These are phyloP conservation scores for Synchytrium microbalum DNA, from an alignment of 371 early-diverging fungal genomes.

Conservation along the genomic window DNA sequence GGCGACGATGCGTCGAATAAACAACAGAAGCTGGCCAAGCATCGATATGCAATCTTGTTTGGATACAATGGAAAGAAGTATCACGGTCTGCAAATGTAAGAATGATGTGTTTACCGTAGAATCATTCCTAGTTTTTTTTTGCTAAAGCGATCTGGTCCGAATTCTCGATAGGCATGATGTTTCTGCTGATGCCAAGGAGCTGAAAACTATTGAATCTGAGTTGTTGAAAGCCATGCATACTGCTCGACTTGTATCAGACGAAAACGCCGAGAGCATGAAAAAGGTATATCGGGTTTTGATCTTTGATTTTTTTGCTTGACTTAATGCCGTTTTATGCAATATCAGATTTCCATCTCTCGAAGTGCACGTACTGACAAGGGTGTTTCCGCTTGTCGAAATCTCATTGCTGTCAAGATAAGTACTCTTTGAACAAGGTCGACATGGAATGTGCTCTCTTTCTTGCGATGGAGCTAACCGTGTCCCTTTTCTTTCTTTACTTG, in stretches of 20 bases:
- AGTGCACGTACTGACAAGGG: constrained; percentile 99
- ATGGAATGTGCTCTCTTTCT: neutral
- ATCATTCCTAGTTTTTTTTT: constrained; percentile 3
- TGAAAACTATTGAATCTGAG: constrained; percentile 28
- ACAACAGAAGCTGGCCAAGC: constrained; percentile 55
- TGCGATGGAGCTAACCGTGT: neutral
- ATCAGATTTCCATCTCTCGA: constrained; percentile 68
- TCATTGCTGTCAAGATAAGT: constrained; percentile 73
- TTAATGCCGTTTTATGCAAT: no score
- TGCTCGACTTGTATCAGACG: constrained; percentile 27
- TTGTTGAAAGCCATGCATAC: constrained; percentile 32
- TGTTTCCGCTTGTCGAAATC: constrained; percentile 96
- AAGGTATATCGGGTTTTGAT: no score
- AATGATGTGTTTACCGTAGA: neutral
- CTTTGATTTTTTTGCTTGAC: neutral
- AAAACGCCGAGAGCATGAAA: constrained; percentile 25
- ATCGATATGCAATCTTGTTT: constrained; percentile 77
- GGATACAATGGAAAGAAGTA: constrained; percentile 94
- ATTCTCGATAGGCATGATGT: neutral
- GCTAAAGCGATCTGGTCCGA: neutral
- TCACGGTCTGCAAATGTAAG: constrained; percentile 91
- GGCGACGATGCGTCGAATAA: constrained; percentile 14
- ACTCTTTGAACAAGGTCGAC: neutral
- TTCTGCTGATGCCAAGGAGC: constrained; percentile 20
- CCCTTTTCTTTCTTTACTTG: constrained; percentile 17